Evolutionary conservation across 805 yeast genomes (phyloP).

Genomic region (Candida patagonica): DNA sequence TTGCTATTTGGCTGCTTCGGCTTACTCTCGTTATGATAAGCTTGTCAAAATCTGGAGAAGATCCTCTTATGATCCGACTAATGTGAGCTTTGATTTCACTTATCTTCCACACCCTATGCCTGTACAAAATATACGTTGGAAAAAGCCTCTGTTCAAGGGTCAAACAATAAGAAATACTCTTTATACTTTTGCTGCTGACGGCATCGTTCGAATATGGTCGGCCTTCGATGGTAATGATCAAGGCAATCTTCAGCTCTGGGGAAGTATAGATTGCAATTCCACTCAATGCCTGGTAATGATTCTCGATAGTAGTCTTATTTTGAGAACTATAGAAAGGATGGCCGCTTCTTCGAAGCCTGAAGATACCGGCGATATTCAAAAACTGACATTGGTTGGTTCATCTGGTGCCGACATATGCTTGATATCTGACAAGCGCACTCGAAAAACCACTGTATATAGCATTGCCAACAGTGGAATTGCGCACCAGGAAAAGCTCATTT

Average conservation of each 20-base stretch:
- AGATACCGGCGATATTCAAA: constrained; percentile 11
- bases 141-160: constrained; percentile 29
- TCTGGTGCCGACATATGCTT: constrained; percentile 12
- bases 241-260: constrained; percentile 21
- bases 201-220: constrained; percentile 55
- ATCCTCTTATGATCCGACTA: constrained; percentile 53
- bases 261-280: constrained; percentile 40
- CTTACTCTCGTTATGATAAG: constrained; percentile 47
- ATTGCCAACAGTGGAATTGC: constrained; percentile 32
- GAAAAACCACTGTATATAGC: constrained; percentile 32
- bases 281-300: constrained; percentile 25
- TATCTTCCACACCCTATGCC: constrained; percentile 57
- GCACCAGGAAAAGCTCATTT: constrained; percentile 30
- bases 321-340: constrained; percentile 20
- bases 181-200: constrained; percentile 57
- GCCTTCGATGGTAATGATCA: constrained; percentile 16
- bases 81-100: constrained; percentile 56
- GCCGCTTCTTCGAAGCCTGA: background rate
- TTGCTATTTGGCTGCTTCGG: constrained; percentile 55
- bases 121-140: constrained; percentile 55
- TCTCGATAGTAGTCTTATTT: constrained; percentile 33
- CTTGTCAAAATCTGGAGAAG: constrained; percentile 75
- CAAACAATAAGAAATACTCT: constrained; percentile 41
- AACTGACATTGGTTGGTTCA: constrained; percentile 13
- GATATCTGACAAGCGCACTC: background rate